Percentiles rank a stretch among this genome's conserved stretches.
phyloP scores from a whole-genome alignment of 2,329 filamentous ascomycete genomes.

The Talaromyces sp. region DNA sequence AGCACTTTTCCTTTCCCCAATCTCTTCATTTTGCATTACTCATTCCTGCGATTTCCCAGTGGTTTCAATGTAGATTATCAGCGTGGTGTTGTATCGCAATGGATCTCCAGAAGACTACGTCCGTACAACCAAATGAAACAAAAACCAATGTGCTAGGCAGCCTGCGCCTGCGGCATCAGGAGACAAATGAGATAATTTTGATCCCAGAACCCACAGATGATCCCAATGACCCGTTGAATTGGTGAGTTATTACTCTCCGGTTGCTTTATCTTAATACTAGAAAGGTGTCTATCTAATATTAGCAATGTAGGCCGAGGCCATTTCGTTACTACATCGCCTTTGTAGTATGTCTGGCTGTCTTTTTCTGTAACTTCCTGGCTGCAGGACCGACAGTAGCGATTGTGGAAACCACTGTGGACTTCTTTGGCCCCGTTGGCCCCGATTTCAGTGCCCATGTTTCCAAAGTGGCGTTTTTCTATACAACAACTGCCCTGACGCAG shows the following conservation, averaged over 20 bases:
- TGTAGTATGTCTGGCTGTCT: constrained; percentile 40
- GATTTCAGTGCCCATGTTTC: constrained; percentile 6
- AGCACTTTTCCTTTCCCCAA: not conserved
- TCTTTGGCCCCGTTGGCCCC: constrained; percentile 27
- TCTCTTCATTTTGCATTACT: not conserved
- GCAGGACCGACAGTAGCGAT: constrained; percentile 53
- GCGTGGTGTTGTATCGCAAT: not conserved
- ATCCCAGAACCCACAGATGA: constrained; percentile 48
- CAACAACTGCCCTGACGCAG: constrained; percentile 48
- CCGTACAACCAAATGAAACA: not conserved
- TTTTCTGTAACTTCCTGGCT: constrained; percentile 54
- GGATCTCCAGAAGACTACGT: not conserved
- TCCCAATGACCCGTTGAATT: constrained; percentile 52
- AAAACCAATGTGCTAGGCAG: not conserved
- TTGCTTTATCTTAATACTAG: not conserved
- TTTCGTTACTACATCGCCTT: constrained; percentile 40
- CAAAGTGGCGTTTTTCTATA: constrained; percentile 51
- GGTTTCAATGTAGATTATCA: not conserved
- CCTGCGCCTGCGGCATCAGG: constrained; percentile 10
- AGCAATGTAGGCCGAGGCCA: not conserved
- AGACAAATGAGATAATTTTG: constrained; percentile 46
- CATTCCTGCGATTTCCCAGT: not conserved
- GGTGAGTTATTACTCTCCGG: constrained; percentile 20
- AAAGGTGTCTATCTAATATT: not conserved
- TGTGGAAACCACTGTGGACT: constrained; percentile 43